phyloP scores from a whole-genome alignment of 2,329 filamentous ascomycete species.

The Trichoderma semiorbis region DNA sequence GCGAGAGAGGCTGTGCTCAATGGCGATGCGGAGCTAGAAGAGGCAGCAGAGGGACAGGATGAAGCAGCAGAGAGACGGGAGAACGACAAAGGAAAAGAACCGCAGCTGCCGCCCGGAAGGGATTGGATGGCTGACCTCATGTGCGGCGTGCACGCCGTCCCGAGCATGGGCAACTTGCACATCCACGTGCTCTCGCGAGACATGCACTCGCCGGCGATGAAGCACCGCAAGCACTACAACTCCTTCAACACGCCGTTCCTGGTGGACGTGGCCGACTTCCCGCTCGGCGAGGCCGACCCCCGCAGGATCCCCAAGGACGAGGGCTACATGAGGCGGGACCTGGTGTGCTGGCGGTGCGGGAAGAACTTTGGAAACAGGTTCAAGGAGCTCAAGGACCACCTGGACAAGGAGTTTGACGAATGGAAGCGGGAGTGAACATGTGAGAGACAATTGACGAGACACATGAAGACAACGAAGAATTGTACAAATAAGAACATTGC shows the following conservation, averaged over 20 bases:
- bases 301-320: conserved; percentile 55
- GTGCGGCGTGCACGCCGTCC: conserved; percentile 79
- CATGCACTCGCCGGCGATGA: conserved; percentile 67
- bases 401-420: conserved; percentile 67
- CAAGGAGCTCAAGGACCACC: conserved; percentile 68
- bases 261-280: conserved; percentile 74
- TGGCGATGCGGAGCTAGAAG: conserved; percentile 44
- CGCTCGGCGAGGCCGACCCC: conserved; percentile 62
- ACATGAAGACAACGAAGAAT: neutral
- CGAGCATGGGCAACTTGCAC: conserved; percentile 90
- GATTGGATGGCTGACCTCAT: conserved; percentile 75
- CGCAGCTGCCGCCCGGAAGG: conserved; percentile 62
- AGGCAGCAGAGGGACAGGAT: conserved; percentile 26
- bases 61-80: neutral
- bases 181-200: conserved; percentile 83
- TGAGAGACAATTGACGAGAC: neutral
- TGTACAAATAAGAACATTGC: neutral
- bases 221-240: conserved; percentile 85
- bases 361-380: conserved; percentile 72
- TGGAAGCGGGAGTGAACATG: conserved; percentile 64
- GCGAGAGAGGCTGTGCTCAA: conserved; percentile 65
- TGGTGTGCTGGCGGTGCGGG: conserved; percentile 84
- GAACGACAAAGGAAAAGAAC: neutral
- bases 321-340: conserved; percentile 60
- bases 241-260: conserved; percentile 87